Evolutionary conservation across 2,329 filamentous ascomycete genomes (phyloP), one percentile per base, ranked within the genome.

Genomic region (Apiospora phragmitis): DNA sequence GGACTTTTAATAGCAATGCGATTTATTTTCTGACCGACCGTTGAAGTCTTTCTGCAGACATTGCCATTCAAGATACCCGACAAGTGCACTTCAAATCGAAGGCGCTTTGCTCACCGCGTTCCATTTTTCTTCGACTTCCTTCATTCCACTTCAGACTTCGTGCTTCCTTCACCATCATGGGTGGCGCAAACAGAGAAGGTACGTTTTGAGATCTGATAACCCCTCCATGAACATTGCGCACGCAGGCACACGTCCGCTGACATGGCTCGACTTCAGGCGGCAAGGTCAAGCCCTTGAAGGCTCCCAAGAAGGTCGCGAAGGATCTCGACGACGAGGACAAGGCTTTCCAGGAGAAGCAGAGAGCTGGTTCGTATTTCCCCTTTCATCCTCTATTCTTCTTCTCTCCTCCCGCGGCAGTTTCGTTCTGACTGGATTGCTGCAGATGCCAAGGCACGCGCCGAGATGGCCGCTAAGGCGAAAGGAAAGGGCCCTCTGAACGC

Each of bases 401-500:
- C 11, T 47, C 18, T 62, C 8, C 9, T n/a, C 11, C 12, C 32
- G 21, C 21, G 9, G n/a, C 18, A 62, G 21, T 18, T 1, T 32
- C 24, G 55, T 38, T 38, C 55, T 24, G 38, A 41, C 68, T 4
- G 29, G 29, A n/a, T 12, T 21, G 18, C 55, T 42, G 75, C 77
- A 93, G 94, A 95, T 77, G 92, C 94, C 80, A 94, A 95, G 87
- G 93, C 92, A 65, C 92, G 91, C 83, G 95, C 97, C 85, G 94
- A 94, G 12, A 81, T 97, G 84, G 90, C 92, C n/a, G 87, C 91
- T 72, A 93, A 94, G 85, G 92, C 93, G 65, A 92, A 92, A 78
- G 93, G 93, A 82, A 97, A 97, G 85, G 95, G 95, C 3, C 95
- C 95, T 47, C 81, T 98, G 80, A 95, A 94, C 85, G 92, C 90